These are phyloP conservation scores for Pichia occidentalis DNA, from an alignment of 805 yeast genomes.

Conservation along the genomic window DNA sequence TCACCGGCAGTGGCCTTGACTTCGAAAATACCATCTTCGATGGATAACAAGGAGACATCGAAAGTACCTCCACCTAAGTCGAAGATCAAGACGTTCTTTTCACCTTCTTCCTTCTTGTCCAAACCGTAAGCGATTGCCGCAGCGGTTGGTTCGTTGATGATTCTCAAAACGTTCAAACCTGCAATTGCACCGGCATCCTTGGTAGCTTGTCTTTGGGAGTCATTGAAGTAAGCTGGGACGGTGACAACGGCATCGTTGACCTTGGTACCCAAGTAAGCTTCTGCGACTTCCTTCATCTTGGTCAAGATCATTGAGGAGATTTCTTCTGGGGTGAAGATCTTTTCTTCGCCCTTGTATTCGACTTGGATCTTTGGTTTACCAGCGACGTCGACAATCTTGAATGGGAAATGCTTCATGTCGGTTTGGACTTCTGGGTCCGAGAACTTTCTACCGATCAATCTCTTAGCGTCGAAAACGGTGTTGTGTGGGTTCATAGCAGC, in stretches of 20 bases:
- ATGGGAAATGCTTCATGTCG: constrained; percentile 87
- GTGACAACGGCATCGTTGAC: constrained; percentile 74
- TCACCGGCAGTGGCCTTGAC: constrained; percentile 80
- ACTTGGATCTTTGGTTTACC: constrained; percentile 89
- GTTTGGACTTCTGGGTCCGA: constrained; percentile 80
- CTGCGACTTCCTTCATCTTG: constrained; percentile 63
- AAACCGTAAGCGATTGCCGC: constrained; percentile 81
- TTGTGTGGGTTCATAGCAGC: constrained; percentile 89
- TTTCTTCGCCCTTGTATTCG: constrained; percentile 90
- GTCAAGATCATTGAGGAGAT: constrained; percentile 80
- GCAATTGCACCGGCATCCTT: constrained; percentile 69
- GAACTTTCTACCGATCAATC: constrained; percentile 86
- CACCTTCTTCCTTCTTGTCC: constrained; percentile 42
- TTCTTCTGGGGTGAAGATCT: constrained; percentile 90
- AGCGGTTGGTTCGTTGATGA: constrained; percentile 79
- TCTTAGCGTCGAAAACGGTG: constrained; percentile 88
- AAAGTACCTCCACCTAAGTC: constrained; percentile 86
- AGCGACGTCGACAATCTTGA: constrained; percentile 70
- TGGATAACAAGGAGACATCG: constrained; percentile 71
- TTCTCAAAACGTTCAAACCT: constrained; percentile 70
- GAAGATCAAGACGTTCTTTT: constrained; percentile 52
- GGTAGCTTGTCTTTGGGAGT: constrained; percentile 79
- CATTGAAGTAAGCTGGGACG: constrained; percentile 81
- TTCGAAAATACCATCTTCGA: constrained; percentile 76
- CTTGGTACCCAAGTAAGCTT: constrained; percentile 43